These are phyloP conservation scores for Fraxinus xanthoxyloides DNA, from an alignment of 305 asterid genomes.

Conservation along the genomic window DNA sequence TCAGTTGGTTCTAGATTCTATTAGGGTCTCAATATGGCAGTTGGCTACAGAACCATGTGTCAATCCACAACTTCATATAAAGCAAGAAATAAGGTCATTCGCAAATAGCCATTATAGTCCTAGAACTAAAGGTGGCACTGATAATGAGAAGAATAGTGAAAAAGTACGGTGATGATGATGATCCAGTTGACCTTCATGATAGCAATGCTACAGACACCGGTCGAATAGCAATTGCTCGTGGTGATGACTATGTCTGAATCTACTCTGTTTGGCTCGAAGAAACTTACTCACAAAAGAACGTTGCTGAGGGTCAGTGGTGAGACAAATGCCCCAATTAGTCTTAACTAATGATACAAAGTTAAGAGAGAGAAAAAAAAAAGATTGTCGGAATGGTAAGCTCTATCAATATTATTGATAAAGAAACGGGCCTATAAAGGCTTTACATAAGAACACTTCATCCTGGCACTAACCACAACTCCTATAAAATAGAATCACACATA, in stretches of 20 bases:
- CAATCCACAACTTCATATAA: constrained; percentile 16
- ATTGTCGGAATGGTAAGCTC: too few species aligned
- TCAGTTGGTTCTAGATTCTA: constrained; percentile 74
- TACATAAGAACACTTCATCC: too few species aligned
- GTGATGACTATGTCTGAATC: constrained; percentile 90
- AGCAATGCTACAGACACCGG: constrained; percentile 33
- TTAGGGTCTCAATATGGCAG: constrained; percentile 79
- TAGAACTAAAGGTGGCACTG: constrained; percentile 26
- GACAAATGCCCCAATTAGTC: constrained; percentile 37
- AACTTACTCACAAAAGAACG: constrained; percentile 50
- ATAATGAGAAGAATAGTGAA: constrained; percentile 51
- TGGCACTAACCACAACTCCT: too few species aligned
- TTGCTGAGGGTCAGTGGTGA: constrained; percentile 87
- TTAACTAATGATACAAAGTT: too few species aligned
- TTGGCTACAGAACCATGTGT: constrained; percentile 67
- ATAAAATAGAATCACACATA: too few species aligned
- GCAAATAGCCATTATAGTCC: constrained; percentile 53
- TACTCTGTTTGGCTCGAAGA: constrained; percentile 49
- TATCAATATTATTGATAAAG: too few species aligned
- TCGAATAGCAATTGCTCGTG: constrained; percentile 78
- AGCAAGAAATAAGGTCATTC: constrained; percentile 19
- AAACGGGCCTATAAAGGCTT: too few species aligned
- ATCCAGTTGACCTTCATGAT: constrained; percentile 40
- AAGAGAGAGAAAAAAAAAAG: too few species aligned
- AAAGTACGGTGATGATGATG: constrained; percentile 42